These are phyloP conservation scores for Candida sakaeoensis DNA, from an alignment of 805 yeast species.

Conservation along the genomic window DNA sequence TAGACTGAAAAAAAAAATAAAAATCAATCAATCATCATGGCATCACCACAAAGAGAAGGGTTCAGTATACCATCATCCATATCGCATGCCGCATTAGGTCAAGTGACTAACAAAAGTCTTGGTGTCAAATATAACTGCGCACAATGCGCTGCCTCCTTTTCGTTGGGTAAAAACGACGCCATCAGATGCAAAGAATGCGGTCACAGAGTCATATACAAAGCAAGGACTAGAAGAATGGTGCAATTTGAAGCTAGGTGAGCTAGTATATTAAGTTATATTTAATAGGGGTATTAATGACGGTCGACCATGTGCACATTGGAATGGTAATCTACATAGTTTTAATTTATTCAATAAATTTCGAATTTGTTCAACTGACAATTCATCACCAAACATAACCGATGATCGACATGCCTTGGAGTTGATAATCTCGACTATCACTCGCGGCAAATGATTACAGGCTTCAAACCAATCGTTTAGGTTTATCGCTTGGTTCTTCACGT, in stretches of 20 bases:
- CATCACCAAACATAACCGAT: conserved; percentile 70
- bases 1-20: too few species aligned
- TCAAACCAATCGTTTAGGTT: conserved; percentile 19
- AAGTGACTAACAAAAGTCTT: conserved; percentile 56
- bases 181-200: conserved; percentile 99
- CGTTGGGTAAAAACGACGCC: conserved; percentile 89
- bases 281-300: conserved; percentile 62
- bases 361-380: conserved; percentile 43
- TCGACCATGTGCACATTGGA: conserved; percentile 84
- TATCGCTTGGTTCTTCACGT: conserved; percentile 40
- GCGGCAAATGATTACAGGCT: conserved; percentile 40
- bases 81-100: conserved; percentile 78
- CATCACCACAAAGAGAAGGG: conserved; percentile 73
- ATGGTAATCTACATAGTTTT: conserved; percentile 53
- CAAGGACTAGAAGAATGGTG: conserved; percentile 95
- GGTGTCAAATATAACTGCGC: conserved; percentile 95
- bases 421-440: conserved; percentile 44
- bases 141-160: conserved; percentile 86
- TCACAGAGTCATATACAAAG: conserved; percentile 94
- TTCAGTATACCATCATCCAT: conserved; percentile 77
- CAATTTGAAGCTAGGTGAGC: conserved; percentile 43
- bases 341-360: conserved; percentile 39
- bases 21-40: conserved; percentile 23
- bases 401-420: conserved; percentile 64
- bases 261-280: conserved; percentile 2